Base-by-base conservation (phyloP, 179 eudicot genomes). In the Corrigiola litoralis region DNA sequence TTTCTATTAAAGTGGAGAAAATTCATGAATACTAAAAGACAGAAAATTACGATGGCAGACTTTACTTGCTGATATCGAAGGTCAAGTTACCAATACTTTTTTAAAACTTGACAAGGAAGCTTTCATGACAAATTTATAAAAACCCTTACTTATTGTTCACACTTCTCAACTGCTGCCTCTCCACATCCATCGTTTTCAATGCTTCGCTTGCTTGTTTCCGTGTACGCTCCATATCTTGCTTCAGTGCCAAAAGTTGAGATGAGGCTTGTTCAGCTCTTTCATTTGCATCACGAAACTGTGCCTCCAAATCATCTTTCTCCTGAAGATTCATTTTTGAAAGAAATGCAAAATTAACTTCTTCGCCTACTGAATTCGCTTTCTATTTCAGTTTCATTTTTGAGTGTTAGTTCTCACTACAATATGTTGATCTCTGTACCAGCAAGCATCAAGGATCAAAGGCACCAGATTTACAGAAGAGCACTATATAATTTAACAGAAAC, bases 291-390 rank as follows among this genome's bases (percentile, higher is more conserved):
- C 76, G 79, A 67, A 86, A 82, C 78, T 85, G 89, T 69, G 84
- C 85, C 61, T 91, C 97, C 49, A 91, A 64, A 70, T 94, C 99
- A 68, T 94, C 97, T 76, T 94, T 94, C 77, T 91, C 97, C 99
- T 94, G 81, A 58, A 76, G 61, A 63, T n/a, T 48, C 42, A 71
- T 41, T 21, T 47, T 65, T 67, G 67, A 47, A 73, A 57, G 66
- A 51, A 47, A 12, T 45, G 23, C 7, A 44, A 53, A 25, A 34
- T 61, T 36, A 61, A n/a, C 24, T 62, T 52, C 56, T 50, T 66
- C 27, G 45, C 63, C 23, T 9, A 47, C 55, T 58, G 38, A 56
- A 57, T 32, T 47, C 23, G 8, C 31, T 54, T 61, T 48, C 25
- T 20, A 32, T 13, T 20, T 25, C 57, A 65, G 53, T 20, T 45